Conservation (phyloP, 495 filamentous ascomycete species). For the Penicillium goetzii region DNA sequence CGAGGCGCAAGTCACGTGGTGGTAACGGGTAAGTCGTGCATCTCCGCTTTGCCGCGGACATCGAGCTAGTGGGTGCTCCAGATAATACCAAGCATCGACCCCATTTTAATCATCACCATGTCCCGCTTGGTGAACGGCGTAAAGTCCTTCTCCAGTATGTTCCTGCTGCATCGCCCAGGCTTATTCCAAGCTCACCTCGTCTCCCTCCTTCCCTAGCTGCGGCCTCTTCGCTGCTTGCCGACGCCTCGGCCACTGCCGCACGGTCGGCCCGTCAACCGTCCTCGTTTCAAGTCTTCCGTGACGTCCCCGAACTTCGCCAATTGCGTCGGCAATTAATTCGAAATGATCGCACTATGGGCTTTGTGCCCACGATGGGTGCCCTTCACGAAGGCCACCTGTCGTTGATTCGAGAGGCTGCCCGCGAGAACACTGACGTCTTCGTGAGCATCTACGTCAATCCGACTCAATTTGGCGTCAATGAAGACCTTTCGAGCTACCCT, state of each 20-base stretch:
- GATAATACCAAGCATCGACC: neutral
- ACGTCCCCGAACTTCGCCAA: conserved; percentile 69
- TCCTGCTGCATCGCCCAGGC: neutral
- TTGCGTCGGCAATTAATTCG: conserved; percentile 70
- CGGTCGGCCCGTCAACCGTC: conserved; percentile 31
- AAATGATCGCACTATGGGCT: conserved; percentile 72
- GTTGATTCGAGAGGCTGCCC: conserved; percentile 81
- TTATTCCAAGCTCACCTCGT: conserved; percentile 22
- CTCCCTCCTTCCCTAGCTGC: conserved; percentile 21
- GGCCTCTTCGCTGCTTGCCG: conserved; percentile 35
- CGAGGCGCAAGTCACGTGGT: conserved; percentile 25
- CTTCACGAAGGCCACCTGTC: conserved; percentile 89
- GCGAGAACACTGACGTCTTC: conserved; percentile 81
- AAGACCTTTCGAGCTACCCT: conserved; percentile 87
- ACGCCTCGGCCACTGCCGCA: conserved; percentile 29
- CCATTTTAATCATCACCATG: conserved; percentile 24
- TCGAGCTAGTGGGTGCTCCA: neutral
- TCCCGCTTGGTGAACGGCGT: conserved; percentile 33
- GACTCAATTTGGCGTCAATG: conserved; percentile 89
- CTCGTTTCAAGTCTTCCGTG: conserved; percentile 72
- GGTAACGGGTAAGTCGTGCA: neutral
- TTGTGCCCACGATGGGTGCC: conserved; percentile 97
- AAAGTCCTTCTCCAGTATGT: conserved; percentile 37
- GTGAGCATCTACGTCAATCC: conserved; percentile 95
- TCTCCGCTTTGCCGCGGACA: conserved; percentile 9